Evolutionary conservation across 2,329 filamentous ascomycete species (phyloP).

Genomic region (Fusarium pseudoanthophilum): DNA sequence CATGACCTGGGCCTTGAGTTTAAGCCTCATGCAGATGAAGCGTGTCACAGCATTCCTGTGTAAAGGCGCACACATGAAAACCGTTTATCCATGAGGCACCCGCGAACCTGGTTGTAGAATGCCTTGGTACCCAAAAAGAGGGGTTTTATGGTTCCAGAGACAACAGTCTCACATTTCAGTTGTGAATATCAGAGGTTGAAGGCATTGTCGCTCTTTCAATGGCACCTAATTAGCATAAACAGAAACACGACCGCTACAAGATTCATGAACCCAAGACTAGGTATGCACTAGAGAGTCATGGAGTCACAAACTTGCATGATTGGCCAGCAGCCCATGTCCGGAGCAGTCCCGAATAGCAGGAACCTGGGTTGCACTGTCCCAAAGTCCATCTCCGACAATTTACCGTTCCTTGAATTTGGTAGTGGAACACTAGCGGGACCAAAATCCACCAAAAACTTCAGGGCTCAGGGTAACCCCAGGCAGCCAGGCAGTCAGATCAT

Average conservation of each 20-base stretch:
- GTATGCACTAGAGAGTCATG: conserved; percentile 19
- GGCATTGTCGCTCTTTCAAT: not conserved
- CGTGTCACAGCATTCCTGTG: conserved; percentile 25
- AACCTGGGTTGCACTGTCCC: conserved; percentile 22
- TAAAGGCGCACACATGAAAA: conserved; percentile 1
- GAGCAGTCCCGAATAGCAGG: conserved; percentile 31
- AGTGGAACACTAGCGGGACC: conserved; percentile 17
- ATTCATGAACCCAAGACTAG: conserved; percentile 19
- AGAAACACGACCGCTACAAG: conserved; percentile 11
- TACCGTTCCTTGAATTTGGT: conserved; percentile 19
- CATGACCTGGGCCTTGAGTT: conserved; percentile 22
- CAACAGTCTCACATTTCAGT: conserved; percentile 7
- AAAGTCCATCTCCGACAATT: conserved; percentile 29
- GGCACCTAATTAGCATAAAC: not conserved
- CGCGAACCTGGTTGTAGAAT: conserved; percentile 15
- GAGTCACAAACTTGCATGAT: not conserved
- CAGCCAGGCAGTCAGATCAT: conserved; percentile 28
- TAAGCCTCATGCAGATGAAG: conserved; percentile 23
- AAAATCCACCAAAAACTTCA: conserved; percentile 2
- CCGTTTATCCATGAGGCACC: conserved; percentile 14
- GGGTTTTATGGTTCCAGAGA: not conserved
- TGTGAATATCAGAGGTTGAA: not conserved
- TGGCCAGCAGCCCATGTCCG: conserved; percentile 1
- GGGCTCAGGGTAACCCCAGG: conserved; percentile 1
- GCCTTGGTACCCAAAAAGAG: not conserved